Evolutionary conservation across 2,329 filamentous ascomycete genomes (phyloP), one percentile per base, ranked within the genome.

Genomic region (Trichoderma brevicompactum): DNA sequence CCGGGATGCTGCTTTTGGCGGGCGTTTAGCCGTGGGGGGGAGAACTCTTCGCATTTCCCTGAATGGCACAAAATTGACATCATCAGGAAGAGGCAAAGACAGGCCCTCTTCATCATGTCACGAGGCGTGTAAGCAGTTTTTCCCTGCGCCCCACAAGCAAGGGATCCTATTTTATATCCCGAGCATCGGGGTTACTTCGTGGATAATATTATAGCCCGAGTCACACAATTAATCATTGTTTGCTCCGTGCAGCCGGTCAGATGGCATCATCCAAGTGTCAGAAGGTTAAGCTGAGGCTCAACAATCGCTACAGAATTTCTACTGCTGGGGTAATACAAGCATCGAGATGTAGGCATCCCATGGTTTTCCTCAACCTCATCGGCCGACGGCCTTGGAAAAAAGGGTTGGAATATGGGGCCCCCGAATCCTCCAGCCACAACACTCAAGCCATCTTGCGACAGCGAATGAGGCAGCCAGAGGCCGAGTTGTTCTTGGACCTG

Each of bases 311-410:
- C 19, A 48, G 54, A 63, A 43, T 23, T 17, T 17, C 46, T 46
- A 38, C 8, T 28, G 36, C 23, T 38, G 19, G 28, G 19, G 46
- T 19, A 60, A 9, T 19, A 36, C 40, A n/a, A 38, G 38, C 49
- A 62, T 67, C 63, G 65, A 70, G 59, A 89, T 92, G 87, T 92
- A 87, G 87, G 83, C 83, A 79, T 70, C 83, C 85, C 87, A 94
- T 94, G 92, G 90, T 94, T 94, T 87, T 89, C 91, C 90, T 89
- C 87, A 90, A 89, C 92, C 86, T 94, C 91, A 96, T 81, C 72
- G 86, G 88, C 90, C 92, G 83, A 96, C 89, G 92, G 90, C 87
- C 91, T 95, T 85, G 87, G 91, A 86, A 87, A 92, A 92, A 85
- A 87, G 92, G 89, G 80, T 83, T 88, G 91, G 90, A 94, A 94